A percentile compares a stretch with the other conserved stretches of the same genome.
phyloP scores from a whole-genome alignment of 1,284 basidiomycete species.

The Ganoderma leucocontextum region DNA sequence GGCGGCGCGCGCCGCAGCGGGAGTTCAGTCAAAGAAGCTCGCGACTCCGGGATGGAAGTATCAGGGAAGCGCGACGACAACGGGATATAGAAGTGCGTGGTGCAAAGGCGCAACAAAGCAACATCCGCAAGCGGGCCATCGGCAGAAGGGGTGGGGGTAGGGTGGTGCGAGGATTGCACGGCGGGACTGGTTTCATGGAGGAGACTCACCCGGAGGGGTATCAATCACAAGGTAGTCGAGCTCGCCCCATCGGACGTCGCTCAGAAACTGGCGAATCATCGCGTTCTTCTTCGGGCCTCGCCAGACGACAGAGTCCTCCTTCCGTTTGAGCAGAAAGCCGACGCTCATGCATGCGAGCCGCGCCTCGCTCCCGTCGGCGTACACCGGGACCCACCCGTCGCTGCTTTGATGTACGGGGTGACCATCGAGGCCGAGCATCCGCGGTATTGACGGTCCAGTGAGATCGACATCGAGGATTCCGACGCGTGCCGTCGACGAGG shows the following conservation, averaged over 20 bases:
- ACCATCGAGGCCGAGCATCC: slow-evolving; percentile 95
- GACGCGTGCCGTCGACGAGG: slow-evolving; percentile 72
- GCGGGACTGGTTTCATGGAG: neutral
- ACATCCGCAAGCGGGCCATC: neutral
- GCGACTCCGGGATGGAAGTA: neutral
- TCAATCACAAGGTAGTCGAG: slow-evolving; percentile 97
- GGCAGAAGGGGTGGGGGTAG: neutral
- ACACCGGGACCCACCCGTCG: slow-evolving; percentile 98
- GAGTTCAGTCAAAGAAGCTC: slow-evolving; percentile 18
- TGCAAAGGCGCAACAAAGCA: neutral
- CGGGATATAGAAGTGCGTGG: neutral
- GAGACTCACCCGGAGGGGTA: slow-evolving; percentile 89
- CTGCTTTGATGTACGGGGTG: slow-evolving; percentile 91
- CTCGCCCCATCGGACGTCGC: slow-evolving; percentile 96
- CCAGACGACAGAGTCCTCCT: slow-evolving; percentile 96
- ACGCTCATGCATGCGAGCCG: slow-evolving; percentile 96
- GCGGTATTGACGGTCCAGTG: slow-evolving; percentile 95
- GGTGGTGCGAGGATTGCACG: neutral
- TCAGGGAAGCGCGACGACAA: neutral
- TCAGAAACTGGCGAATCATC: slow-evolving; percentile 98
- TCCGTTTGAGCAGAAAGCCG: slow-evolving; percentile 91
- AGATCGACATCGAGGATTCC: slow-evolving; percentile 97
- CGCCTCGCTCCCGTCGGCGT: slow-evolving; percentile 78
- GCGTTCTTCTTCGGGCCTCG: slow-evolving; percentile 99
- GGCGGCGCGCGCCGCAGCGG: slow-evolving; percentile 8